Evolutionary conservation across 129 eudicot species (phyloP).

Genomic region (Lonicera japonica): DNA sequence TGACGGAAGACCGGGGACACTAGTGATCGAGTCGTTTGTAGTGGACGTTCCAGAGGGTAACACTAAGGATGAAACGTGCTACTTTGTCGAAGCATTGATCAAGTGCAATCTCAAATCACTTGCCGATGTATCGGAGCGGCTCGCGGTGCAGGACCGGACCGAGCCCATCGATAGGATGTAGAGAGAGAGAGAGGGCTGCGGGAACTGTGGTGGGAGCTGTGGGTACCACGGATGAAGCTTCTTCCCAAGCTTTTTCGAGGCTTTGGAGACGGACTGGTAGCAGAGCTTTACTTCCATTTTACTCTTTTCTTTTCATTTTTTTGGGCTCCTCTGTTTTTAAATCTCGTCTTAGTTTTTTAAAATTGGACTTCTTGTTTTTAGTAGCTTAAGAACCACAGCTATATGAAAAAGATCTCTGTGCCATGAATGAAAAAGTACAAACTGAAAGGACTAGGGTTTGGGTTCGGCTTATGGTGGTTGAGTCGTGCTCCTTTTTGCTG

Average conservation of each 20-base stretch:
- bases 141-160: slow-evolving; percentile 65
- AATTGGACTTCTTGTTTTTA: slow-evolving; percentile 14
- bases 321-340: slow-evolving; percentile 19
- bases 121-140: slow-evolving; percentile 59
- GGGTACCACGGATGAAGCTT: slow-evolving; percentile 56
- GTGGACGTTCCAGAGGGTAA: slow-evolving; percentile 80
- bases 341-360: slow-evolving; percentile 14
- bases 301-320: slow-evolving; percentile 10
- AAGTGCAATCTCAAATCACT: slow-evolving; percentile 70
- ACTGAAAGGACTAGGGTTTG: neutral
- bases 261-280: slow-evolving; percentile 49
- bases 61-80: slow-evolving; percentile 74
- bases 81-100: slow-evolving; percentile 70
- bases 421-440: slow-evolving; percentile 1
- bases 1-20: slow-evolving; percentile 67
- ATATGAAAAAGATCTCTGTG: slow-evolving; percentile 16
- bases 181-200: neutral
- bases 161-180: slow-evolving; percentile 60
- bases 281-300: slow-evolving; percentile 20
- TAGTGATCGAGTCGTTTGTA: slow-evolving; percentile 63
- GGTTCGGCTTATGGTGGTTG: neutral
- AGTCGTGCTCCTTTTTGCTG: neutral
- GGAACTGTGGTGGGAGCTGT: slow-evolving; percentile 10
- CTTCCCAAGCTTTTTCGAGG: slow-evolving; percentile 29
- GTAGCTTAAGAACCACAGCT: slow-evolving; percentile 33